Percentiles rank a stretch among this genome's conserved stretches.
phyloP scores from a whole-genome alignment of 768 basidiomycete genomes.

The Dictyophora rubrovolvata region DNA sequence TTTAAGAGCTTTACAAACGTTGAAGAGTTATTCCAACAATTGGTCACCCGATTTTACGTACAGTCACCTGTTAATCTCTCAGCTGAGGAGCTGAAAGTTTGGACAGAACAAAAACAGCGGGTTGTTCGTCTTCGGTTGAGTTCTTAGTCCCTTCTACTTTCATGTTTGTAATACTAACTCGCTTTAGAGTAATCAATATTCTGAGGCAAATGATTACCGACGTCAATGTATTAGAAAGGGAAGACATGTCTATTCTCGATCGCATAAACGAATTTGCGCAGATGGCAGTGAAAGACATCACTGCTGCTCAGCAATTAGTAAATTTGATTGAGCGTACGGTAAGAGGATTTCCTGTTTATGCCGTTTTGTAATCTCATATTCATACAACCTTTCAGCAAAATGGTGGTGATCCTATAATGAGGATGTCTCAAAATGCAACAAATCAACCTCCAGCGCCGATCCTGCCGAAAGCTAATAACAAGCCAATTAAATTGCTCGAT shows the following conservation, averaged over 20 bases:
- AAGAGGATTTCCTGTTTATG: slow-evolving; percentile 23
- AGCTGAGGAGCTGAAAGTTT: slow-evolving; percentile 55
- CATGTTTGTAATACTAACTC: neutral
- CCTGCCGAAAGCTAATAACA: slow-evolving; percentile 48
- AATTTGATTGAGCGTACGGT: slow-evolving; percentile 73
- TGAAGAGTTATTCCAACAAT: slow-evolving; percentile 71
- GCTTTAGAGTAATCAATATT: slow-evolving; percentile 74
- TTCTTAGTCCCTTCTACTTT: neutral
- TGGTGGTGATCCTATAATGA: slow-evolving; percentile 45
- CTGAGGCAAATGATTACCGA: slow-evolving; percentile 84
- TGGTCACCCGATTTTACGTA: slow-evolving; percentile 73
- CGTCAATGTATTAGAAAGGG: slow-evolving; percentile 74
- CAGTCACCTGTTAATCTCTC: slow-evolving; percentile 60
- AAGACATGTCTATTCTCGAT: slow-evolving; percentile 73
- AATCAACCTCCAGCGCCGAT: slow-evolving; percentile 68
- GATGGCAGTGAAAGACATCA: slow-evolving; percentile 47
- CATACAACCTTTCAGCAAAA: slow-evolving; percentile 22
- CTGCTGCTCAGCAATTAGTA: slow-evolving; percentile 67
- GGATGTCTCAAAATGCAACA: slow-evolving; percentile 45
- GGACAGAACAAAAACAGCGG: slow-evolving; percentile 79
- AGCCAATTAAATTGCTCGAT: slow-evolving; percentile 74
- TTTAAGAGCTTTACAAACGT: slow-evolving; percentile 89
- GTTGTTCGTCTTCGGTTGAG: slow-evolving; percentile 78
- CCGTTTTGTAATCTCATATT: slow-evolving; percentile 5
- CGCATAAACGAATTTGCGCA: slow-evolving; percentile 69